A percentile compares a stretch with the other conserved stretches of the same genome.
Evolutionary conservation across 495 filamentous ascomycete species (phyloP).

Genomic region (Niebla homalea): DNA sequence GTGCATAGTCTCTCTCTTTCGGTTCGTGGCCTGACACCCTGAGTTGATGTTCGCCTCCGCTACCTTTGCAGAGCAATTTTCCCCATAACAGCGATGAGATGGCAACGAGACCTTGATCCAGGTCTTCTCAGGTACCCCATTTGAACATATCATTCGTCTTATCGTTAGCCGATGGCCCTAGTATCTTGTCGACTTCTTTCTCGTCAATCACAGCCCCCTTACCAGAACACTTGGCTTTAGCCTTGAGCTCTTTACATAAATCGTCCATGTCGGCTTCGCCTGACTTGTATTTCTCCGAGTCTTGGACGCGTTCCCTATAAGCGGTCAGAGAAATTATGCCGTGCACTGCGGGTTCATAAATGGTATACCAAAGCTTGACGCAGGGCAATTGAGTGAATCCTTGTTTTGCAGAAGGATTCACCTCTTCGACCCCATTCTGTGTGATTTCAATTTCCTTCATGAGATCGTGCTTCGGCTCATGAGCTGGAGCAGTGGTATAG

Average conservation of each 20-base stretch:
- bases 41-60: too few species aligned
- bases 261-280: slow-evolving; percentile 88
- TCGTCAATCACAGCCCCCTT: slow-evolving; percentile 83
- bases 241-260: slow-evolving; percentile 83
- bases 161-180: slow-evolving; percentile 36
- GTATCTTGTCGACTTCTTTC: slow-evolving; percentile 70
- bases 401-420: slow-evolving; percentile 43
- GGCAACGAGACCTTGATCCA: too few species aligned
- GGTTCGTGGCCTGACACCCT: too few species aligned
- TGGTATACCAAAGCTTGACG: slow-evolving; percentile 72
- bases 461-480: slow-evolving; percentile 48
- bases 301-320: slow-evolving; percentile 78
- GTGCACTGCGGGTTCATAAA: too few species aligned
- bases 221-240: slow-evolving; percentile 93
- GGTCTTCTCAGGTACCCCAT: too few species aligned
- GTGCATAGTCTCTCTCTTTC: too few species aligned
- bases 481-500: slow-evolving; percentile 27
- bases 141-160: slow-evolving; percentile 9
- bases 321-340: slow-evolving; percentile 13
- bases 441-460: slow-evolving; percentile 58
- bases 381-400: slow-evolving; percentile 58
- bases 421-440: slow-evolving; percentile 53
- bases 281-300: slow-evolving; percentile 70
- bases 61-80: too few species aligned
- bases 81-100: too few species aligned